These are phyloP conservation scores for Cicer yamashitae DNA, from an alignment of 306 rosid species.

Conservation along the genomic window DNA sequence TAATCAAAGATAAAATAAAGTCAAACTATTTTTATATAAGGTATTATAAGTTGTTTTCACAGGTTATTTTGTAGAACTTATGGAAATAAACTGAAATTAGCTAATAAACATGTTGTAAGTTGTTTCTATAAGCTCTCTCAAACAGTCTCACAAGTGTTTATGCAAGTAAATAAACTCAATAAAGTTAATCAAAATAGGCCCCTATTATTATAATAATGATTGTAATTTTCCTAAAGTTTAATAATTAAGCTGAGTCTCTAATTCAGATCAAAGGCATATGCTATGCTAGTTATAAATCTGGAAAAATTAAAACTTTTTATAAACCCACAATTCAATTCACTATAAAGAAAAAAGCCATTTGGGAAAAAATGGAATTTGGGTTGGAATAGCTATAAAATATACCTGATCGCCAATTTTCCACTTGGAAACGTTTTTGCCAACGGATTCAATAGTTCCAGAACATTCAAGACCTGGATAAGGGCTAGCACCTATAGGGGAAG, in stretches of 20 bases:
- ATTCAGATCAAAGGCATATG: background rate
- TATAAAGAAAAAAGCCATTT: background rate
- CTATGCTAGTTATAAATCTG: background rate
- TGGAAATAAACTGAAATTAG: too few species aligned
- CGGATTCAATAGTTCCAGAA: conserved; percentile 71
- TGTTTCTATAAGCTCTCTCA: too few species aligned
- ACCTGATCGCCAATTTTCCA: conserved; percentile 95
- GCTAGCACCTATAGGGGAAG: conserved; percentile 82
- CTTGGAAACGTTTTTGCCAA: conserved; percentile 66
- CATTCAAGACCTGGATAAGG: conserved; percentile 82
- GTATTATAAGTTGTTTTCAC: too few species aligned
- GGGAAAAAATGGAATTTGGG: background rate
- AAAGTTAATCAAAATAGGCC: background rate
- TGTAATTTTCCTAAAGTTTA: background rate
- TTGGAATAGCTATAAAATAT: background rate
- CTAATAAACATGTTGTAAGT: too few species aligned
- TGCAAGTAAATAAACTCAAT: too few species aligned
- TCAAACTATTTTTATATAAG: too few species aligned
- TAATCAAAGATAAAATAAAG: too few species aligned
- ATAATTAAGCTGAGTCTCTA: background rate
- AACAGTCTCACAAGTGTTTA: too few species aligned
- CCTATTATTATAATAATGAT: background rate
- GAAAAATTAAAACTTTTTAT: background rate
- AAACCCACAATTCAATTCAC: conserved; percentile 25
- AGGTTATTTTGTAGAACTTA: too few species aligned